Evolutionary conservation across 1,284 basidiomycete genomes (phyloP).

Genomic region (Pseudozyma sp.): DNA sequence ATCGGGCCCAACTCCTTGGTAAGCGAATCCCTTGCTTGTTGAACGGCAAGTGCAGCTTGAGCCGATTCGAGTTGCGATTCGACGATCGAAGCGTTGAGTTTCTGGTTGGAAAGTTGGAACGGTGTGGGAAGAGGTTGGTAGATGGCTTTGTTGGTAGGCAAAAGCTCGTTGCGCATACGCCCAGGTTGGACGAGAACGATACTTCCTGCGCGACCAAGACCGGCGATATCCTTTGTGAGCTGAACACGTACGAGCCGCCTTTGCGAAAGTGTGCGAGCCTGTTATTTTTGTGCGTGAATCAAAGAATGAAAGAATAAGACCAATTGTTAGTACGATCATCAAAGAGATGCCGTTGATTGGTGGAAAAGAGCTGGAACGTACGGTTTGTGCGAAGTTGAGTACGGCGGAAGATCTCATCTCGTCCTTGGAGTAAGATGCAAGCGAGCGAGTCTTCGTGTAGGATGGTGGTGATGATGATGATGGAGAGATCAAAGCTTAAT

Average conservation of each 20-base stretch:
- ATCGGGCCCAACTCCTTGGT: conserved; percentile 35
- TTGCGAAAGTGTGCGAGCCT: conserved; percentile 47
- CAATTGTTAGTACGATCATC: background rate
- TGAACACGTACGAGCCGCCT: conserved; percentile 50
- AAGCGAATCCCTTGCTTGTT: conserved; percentile 32
- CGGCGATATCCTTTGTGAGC: conserved; percentile 20
- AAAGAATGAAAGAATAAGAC: background rate
- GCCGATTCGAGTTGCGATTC: conserved; percentile 31
- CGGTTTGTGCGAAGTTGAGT: conserved; percentile 39
- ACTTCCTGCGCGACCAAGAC: conserved; percentile 34
- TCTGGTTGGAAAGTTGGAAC: conserved; percentile 21
- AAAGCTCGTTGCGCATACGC: conserved; percentile 49
- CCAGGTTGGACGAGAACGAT: conserved; percentile 46
- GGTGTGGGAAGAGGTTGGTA: conserved; percentile 44
- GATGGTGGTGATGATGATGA: conserved; percentile 6
- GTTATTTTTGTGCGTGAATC: background rate
- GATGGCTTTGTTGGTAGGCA: conserved; percentile 31
- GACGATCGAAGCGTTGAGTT: conserved; percentile 19
- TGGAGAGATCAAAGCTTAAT: background rate
- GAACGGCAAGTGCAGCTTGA: conserved; percentile 16
- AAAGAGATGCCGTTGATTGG: background rate
- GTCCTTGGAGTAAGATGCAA: conserved; percentile 5
- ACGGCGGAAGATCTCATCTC: conserved; percentile 47
- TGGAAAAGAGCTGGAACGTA: conserved; percentile 10
- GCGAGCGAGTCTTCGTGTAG: background rate